Base-by-base conservation (phyloP, 208 protist species). In the Crithidia expoeki region DNA sequence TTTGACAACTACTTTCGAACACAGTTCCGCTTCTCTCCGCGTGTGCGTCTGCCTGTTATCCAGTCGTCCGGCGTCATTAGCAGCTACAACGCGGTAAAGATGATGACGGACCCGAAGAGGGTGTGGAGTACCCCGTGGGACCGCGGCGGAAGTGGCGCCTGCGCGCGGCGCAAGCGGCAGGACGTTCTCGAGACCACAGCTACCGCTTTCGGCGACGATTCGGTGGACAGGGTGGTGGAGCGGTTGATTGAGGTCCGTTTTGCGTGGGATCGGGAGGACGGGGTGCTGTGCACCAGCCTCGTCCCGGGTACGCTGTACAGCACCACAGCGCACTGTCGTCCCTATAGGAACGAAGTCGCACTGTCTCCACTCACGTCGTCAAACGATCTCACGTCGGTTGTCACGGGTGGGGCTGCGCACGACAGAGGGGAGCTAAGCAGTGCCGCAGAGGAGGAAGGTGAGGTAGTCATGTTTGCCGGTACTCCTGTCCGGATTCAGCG, bases 241-340 rank as follows among this genome's bases (percentile, higher is more conserved):
- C 70, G 82, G 10, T 71, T 96, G 56, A 56, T 96, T 14, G 84
- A 89, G 65, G 50, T 93, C n/a, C 84, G 91, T 51, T 93, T 94
- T 69, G 58, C 83, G 53, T 96, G 91, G 89, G 91, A 96, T 75
- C 76, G 74, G 32, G 86, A 83, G 77, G 91, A 96, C 53, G 88
- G 78, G 40, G 65, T 96, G 17, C 40, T 90, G 19, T 80, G 81
- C 23, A 71, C 80, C 40, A 84, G 74, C 60, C 67, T 90, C 58
- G 83, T 96, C 25, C 88, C 91, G 17, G 57, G 59, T 23, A 80
- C 78, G 10, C 58, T 93, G 23, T 84, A 81, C 61, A 27, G 55
- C 17, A 53, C 78, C 50, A 81, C 79, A 12, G 83, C 72, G 50
- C 91, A 96, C 80, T 90, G 85, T 64, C 64, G 76, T 17, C 84